A percentile compares a stretch with the other conserved stretches of the same genome.
phyloP scores from a whole-genome alignment of 2,329 filamentous ascomycete genomes.

The Aspergillus intermedius region DNA sequence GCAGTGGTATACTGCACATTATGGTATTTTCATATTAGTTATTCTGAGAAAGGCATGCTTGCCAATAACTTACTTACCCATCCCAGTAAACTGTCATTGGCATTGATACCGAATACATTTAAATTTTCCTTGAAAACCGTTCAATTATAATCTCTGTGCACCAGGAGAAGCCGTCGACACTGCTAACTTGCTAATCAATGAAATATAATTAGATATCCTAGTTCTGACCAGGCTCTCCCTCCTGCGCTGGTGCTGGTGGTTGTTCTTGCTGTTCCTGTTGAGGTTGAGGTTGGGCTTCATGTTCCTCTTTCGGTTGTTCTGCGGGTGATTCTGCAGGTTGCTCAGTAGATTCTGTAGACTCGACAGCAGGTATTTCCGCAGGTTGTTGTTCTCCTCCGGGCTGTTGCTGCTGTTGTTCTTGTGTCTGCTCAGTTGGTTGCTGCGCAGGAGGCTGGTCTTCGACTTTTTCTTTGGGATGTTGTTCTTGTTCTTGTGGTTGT shows the following conservation, averaged over 20 bases:
- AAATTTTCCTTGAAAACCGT: background rate
- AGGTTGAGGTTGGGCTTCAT: background rate
- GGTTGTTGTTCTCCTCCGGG: background rate
- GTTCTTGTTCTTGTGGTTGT: background rate
- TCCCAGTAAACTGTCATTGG: background rate
- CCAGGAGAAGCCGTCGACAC: too few relatives aligned
- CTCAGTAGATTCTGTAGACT: slow-evolving; percentile 1
- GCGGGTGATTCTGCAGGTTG: slow-evolving; percentile 1
- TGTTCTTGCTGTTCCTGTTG: background rate
- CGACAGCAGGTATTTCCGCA: background rate
- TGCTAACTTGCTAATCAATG: too few relatives aligned
- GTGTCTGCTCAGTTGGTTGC: background rate
- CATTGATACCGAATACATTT: background rate
- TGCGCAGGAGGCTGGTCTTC: background rate
- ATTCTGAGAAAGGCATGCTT: too few relatives aligned
- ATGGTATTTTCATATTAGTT: too few relatives aligned
- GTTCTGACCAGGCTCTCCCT: slow-evolving; percentile 1
- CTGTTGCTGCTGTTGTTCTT: background rate
- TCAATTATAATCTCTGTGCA: background rate
- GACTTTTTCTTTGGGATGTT: background rate
- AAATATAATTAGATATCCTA: background rate
- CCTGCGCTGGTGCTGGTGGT: background rate
- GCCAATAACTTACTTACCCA: too few relatives aligned
- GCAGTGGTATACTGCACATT: too few relatives aligned
- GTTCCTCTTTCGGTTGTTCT: background rate